A percentile compares a stretch with the other conserved stretches of the same genome.
Evolutionary conservation across 192 early-diverging fungal genomes (phyloP).

Genomic region (Umbelopsis isabellina): DNA sequence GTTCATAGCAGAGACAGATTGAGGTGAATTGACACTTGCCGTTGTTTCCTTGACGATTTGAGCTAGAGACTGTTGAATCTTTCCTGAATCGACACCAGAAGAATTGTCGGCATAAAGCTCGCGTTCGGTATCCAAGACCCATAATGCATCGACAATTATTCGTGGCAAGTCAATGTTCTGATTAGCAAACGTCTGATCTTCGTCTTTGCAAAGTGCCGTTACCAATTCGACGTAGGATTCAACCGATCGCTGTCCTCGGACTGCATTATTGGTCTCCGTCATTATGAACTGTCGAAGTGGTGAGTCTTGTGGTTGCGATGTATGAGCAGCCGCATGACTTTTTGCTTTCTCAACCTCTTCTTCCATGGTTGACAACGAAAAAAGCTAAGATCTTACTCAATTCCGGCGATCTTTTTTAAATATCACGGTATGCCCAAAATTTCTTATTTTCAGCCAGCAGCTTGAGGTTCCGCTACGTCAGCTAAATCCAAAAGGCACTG

Average conservation of each 20-base stretch:
- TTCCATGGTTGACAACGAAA: slow-evolving; percentile 9
- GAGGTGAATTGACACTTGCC: slow-evolving; percentile 3
- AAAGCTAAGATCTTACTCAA: not conserved
- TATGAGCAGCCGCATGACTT: not conserved
- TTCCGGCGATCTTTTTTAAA: too few species aligned
- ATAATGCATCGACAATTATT: slow-evolving; percentile 32
- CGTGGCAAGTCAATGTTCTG: slow-evolving; percentile 18
- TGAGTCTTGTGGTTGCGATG: slow-evolving; percentile 6
- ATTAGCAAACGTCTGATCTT: slow-evolving; percentile 23
- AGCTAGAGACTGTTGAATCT: not conserved
- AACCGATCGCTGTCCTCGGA: slow-evolving; percentile 24
- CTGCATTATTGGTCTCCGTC: slow-evolving; percentile 14
- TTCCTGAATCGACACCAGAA: not conserved
- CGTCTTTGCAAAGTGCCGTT: slow-evolving; percentile 22
- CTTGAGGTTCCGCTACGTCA: slow-evolving; percentile 16
- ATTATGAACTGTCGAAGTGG: slow-evolving; percentile 6
- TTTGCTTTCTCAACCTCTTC: slow-evolving; percentile 17
- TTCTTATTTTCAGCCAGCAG: not conserved
- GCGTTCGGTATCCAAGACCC: slow-evolving; percentile 26
- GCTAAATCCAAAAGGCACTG: not conserved
- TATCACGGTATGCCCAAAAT: not conserved
- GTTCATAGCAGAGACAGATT: not conserved
- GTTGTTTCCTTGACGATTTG: slow-evolving; percentile 26
- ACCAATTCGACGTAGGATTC: slow-evolving; percentile 26
- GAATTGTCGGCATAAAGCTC: slow-evolving; percentile 15